Conservation (phyloP, 148 eudicot genomes). For the Chenopodium album region DNA sequence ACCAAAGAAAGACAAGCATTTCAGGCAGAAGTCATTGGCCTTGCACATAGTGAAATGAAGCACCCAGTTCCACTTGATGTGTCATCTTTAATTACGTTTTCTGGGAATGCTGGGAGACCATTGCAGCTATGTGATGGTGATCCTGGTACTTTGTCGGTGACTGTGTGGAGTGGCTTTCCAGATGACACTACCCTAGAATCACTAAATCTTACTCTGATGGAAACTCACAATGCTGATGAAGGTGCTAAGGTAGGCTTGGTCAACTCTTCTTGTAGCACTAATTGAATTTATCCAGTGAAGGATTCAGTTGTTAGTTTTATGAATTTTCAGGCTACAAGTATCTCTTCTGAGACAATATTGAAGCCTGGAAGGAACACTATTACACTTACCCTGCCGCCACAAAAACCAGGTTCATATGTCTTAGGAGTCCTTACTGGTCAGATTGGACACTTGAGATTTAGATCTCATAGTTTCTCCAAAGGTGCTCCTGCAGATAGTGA, state of each 20-base stretch:
- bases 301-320: conserved; percentile 9
- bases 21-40: conserved; percentile 75
- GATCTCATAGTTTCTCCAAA: conserved; percentile 96
- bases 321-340: conserved; percentile 61
- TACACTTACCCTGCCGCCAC: conserved; percentile 82
- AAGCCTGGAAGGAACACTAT: conserved; percentile 87
- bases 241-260: conserved; percentile 73
- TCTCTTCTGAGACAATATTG: conserved; percentile 63
- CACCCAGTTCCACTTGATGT: conserved; percentile 93
- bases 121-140: conserved; percentile 89
- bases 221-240: conserved; percentile 87
- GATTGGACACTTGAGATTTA: conserved; percentile 91
- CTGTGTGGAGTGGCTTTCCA: conserved; percentile 97
- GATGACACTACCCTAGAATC: conserved; percentile 94
- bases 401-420: conserved; percentile 97
- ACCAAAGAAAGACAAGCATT: conserved; percentile 84
- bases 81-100: conserved; percentile 88
- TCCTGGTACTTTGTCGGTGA: conserved; percentile 78
- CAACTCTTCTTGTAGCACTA: neutral
- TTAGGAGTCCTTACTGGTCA: conserved; percentile 95
- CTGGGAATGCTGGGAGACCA: conserved; percentile 84
- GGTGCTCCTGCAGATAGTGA: conserved; percentile 93
- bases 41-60: conserved; percentile 93
- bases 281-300: neutral
- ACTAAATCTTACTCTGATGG: conserved; percentile 79